Base-by-base conservation (phyloP, 768 basidiomycete species). In the Naganishia vishniacii region DNA sequence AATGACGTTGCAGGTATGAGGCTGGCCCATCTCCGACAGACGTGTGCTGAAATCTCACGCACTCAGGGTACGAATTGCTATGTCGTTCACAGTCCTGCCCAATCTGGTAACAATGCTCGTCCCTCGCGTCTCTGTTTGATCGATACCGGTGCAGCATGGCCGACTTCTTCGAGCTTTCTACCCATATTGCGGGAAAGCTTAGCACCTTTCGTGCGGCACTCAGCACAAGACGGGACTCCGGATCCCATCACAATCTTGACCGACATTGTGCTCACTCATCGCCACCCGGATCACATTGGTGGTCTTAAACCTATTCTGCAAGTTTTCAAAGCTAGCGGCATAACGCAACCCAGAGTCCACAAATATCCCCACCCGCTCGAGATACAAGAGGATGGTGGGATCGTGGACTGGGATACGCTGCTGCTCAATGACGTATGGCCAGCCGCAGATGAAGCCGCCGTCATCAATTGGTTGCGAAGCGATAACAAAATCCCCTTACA, bases 251-350 rank as follows among this genome's bases (percentile, higher is more conserved):
- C 31, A 41, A 40, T 40, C 3, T 47, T 64, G 20, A 45, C 49
- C 15, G 34, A 64, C 31, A 59, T 64, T 18, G 46, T 64, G 31
- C 56, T 64, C 29, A 64, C 63, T 25, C 63, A 64, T 59, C 63
- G 53, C 13, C 63, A 64, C 41, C 13, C 51, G 32, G 63, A 64
- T n/a, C 63, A 64, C n/a, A 34, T 64, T 31, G 63, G 63, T 7
- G 63, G 63, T 1, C 53, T 64, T 11, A 31, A 34, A 15, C 23
- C 20, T n/a, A 32, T 64, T 18, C 34, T 64, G 3, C 29, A 42
- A 40, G 16, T 26, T 11, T 32, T 59, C 45, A 32, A 23, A 1
- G 37, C 37, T 0, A 20, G 15, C 4, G 49, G 49, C 34, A 8
- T 51, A n/a, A 48, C 49, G 16, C 20, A 28, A 2, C 62, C 62